phyloP scores from a whole-genome alignment of 345 rosid genomes.

The Citrus inodora region DNA sequence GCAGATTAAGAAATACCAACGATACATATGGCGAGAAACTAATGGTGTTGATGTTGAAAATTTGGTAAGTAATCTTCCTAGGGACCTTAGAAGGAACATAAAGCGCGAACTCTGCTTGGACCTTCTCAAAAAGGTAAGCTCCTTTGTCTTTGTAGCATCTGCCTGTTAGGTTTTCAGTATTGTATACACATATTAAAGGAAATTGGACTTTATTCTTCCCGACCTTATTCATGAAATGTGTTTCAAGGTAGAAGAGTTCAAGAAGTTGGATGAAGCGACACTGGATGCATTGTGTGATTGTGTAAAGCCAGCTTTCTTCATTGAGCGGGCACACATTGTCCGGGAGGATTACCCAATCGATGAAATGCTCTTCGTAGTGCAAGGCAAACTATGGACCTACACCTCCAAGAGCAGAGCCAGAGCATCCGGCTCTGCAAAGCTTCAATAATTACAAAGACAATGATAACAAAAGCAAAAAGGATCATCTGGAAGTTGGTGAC shows the following conservation, averaged over 20 bases:
- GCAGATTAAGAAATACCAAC: not conserved
- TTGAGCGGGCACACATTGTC: conserved; percentile 38
- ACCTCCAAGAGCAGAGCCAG: not conserved
- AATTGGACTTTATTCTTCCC: not conserved
- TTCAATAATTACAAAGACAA: not conserved
- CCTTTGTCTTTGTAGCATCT: not conserved
- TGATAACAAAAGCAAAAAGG: not conserved
- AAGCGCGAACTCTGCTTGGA: conserved; percentile 1
- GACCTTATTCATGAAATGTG: not conserved
- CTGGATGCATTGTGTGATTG: conserved; percentile 51
- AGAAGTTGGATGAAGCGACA: conserved; percentile 35
- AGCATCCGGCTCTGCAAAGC: not conserved
- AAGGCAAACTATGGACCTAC: not conserved
- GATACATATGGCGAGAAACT: not conserved
- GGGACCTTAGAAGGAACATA: not conserved
- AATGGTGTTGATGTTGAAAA: not conserved
- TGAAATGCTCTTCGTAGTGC: conserved; percentile 15
- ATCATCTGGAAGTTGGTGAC: not conserved
- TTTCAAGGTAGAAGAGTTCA: conserved; percentile 20
- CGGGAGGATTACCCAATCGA: conserved; percentile 52
- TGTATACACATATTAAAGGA: not conserved
- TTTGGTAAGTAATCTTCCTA: conserved; percentile 8
- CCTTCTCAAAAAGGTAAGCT: not conserved
- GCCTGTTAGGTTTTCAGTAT: not conserved
- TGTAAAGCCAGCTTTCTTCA: conserved; percentile 48